Conservation (phyloP, 1,284 basidiomycete genomes). For the Puccinia polysora region DNA sequence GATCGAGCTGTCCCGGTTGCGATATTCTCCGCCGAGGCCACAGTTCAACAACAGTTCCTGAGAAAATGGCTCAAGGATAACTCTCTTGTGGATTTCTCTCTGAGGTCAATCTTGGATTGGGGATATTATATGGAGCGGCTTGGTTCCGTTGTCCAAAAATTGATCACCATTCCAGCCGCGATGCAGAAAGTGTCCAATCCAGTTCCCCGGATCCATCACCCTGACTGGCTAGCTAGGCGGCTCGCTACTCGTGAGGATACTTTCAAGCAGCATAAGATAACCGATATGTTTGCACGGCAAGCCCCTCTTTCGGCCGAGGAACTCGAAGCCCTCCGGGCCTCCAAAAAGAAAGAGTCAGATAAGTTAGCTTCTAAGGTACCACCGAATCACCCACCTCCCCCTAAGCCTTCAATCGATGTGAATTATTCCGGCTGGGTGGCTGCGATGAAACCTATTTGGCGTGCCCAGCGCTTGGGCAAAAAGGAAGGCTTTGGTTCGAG, state of each 20-base stretch:
- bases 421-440: constrained; percentile 77
- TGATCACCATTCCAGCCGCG: constrained; percentile 98
- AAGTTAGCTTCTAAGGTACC: constrained; percentile 50
- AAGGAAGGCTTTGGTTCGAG: constrained; percentile 47
- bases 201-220: constrained; percentile 90
- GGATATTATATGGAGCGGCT: constrained; percentile 96
- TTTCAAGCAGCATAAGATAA: constrained; percentile 95
- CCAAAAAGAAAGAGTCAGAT: constrained; percentile 49
- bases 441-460: constrained; percentile 77
- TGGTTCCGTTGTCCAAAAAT: constrained; percentile 95
- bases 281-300: constrained; percentile 78
- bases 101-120: constrained; percentile 96
- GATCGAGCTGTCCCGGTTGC: constrained; percentile 97
- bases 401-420: constrained; percentile 50
- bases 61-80: constrained; percentile 96
- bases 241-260: constrained; percentile 87
- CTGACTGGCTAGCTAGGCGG: constrained; percentile 91
- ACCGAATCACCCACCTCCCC: constrained; percentile 44
- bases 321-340: constrained; percentile 33
- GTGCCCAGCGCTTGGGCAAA: constrained; percentile 56
- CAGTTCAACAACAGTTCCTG: constrained; percentile 81
- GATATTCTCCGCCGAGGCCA: constrained; percentile 92
- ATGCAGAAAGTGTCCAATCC: constrained; percentile 97
- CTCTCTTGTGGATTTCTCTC: constrained; percentile 77
- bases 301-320: constrained; percentile 44